A percentile compares a stretch with the other conserved stretches of the same genome.
Evolutionary conservation across 306 rosid species (phyloP).

Genomic region (Pueraria montana): DNA sequence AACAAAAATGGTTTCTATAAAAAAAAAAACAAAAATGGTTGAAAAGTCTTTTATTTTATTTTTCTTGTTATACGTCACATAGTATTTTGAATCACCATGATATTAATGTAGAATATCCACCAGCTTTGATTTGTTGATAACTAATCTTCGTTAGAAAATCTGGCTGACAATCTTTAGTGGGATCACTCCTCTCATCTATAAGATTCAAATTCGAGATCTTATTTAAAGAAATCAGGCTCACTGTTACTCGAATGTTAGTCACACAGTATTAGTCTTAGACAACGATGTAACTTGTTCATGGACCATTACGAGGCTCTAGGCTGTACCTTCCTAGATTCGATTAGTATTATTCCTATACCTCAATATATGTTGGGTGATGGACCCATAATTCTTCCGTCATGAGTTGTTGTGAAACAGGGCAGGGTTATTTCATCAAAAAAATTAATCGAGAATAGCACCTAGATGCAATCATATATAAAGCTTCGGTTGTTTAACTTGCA

Average conservation of each 20-base stretch:
- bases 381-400: background rate
- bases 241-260: too few relatives aligned
- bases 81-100: too few relatives aligned
- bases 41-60: background rate
- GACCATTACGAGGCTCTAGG: slow-evolving; percentile 28
- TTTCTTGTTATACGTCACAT: background rate
- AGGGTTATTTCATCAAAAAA: background rate
- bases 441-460: background rate
- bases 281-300: slow-evolving; percentile 20
- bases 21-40: background rate
- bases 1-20: background rate
- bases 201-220: too few relatives aligned
- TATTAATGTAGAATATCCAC: too few relatives aligned
- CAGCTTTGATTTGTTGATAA: too few relatives aligned
- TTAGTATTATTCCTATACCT: slow-evolving; percentile 13
- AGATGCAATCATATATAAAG: background rate
- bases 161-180: too few relatives aligned
- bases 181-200: too few relatives aligned
- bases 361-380: slow-evolving; percentile 2
- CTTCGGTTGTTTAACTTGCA: too few relatives aligned
- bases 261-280: background rate
- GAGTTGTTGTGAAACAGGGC: background rate
- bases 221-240: too few relatives aligned
- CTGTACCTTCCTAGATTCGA: slow-evolving; percentile 24
- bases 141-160: too few relatives aligned